Evolutionary conservation across 257 asterid genomes (phyloP).

Genomic region (Solanum tarapatanum): DNA sequence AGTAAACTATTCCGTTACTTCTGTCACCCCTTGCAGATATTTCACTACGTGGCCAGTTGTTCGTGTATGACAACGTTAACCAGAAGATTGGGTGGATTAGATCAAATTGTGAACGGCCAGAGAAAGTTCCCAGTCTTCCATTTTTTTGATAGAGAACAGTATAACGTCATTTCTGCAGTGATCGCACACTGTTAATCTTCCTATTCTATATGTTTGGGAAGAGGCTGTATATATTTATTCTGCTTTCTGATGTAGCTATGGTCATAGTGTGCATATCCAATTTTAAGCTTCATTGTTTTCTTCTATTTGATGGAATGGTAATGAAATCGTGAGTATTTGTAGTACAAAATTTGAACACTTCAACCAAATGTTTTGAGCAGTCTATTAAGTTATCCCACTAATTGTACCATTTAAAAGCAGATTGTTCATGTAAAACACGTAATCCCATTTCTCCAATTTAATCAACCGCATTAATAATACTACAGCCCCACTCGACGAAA

Average conservation of each 20-base stretch:
- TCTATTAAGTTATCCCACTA: neutral
- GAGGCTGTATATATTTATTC: neutral
- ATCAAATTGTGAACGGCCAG: slow-evolving; percentile 52
- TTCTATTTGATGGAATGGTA: neutral
- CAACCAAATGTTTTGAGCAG: neutral
- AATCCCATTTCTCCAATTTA: neutral
- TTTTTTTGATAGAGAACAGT: neutral
- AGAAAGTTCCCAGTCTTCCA: slow-evolving; percentile 11
- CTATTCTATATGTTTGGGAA: neutral
- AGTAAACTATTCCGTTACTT: neutral
- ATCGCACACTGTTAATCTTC: neutral
- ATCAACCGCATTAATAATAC: neutral
- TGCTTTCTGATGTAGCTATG: neutral
- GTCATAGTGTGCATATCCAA: neutral
- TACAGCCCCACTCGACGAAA: neutral
- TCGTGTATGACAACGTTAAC: slow-evolving; percentile 58
- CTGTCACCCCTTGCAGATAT: slow-evolving; percentile 33
- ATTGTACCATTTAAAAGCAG: neutral
- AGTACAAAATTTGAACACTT: neutral
- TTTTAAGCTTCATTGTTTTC: neutral
- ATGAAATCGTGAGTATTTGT: neutral
- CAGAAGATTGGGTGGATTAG: slow-evolving; percentile 66
- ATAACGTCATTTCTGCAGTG: neutral
- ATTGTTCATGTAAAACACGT: neutral
- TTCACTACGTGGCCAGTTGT: slow-evolving; percentile 48